These are phyloP conservation scores for Blastobotrys serpentis DNA, from an alignment of 1,139 yeast species.

Conservation along the genomic window DNA sequence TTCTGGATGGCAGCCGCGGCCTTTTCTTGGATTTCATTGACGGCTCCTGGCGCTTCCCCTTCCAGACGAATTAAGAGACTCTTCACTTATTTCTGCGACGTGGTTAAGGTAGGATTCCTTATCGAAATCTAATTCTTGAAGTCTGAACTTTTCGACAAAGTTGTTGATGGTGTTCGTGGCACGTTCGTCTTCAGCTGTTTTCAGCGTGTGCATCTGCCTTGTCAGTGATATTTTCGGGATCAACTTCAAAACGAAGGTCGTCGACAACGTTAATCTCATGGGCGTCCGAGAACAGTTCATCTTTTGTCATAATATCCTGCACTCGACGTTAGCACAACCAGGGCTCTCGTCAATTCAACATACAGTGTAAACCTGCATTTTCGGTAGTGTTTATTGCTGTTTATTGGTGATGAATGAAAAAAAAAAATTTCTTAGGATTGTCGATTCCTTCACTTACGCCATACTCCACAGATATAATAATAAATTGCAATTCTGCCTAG, in stretches of 20 bases:
- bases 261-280: conserved; percentile 85
- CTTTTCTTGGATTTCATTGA: conserved; percentile 92
- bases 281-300: conserved; percentile 96
- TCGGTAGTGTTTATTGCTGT: conserved; percentile 15
- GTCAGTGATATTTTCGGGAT: conserved; percentile 88
- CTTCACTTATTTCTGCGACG: conserved; percentile 99
- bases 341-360: conserved; percentile 15
- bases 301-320: conserved; percentile 82
- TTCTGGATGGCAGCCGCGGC: conserved; percentile 95
- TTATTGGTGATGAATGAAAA: too few species aligned
- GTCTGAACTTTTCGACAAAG: conserved; percentile 97
- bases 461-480: too few species aligned
- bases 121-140: conserved; percentile 93
- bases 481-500: too few species aligned
- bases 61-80: conserved; percentile 82
- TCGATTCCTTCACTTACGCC: too few species aligned
- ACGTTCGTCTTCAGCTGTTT: conserved; percentile 89
- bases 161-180: conserved; percentile 91
- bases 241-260: conserved; percentile 92
- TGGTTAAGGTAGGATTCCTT: conserved; percentile 93
- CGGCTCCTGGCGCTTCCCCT: conserved; percentile 82
- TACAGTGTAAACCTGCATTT: conserved; percentile 37
- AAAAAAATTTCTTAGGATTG: too few species aligned
- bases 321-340: not conserved
- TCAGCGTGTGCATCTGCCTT: conserved; percentile 85